Base-by-base conservation (phyloP, 139 green algal genomes). In the Chlamydomonas asymmetrica region DNA sequence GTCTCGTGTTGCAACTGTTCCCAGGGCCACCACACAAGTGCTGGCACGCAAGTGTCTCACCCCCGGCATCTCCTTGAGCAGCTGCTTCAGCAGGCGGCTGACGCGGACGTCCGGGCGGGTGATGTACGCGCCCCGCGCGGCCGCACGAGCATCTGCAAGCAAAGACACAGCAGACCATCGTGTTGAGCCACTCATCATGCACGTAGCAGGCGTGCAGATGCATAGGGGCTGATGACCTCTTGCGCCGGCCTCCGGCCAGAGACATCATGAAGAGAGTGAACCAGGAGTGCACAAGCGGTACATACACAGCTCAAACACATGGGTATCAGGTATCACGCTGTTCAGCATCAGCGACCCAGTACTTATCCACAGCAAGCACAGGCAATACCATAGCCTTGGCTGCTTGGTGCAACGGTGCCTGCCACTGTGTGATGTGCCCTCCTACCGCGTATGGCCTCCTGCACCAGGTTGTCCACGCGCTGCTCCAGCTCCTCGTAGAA, bases 81-180 rank as follows among this genome's bases (percentile, higher is more conserved):
- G 74, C 25, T 35, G 56, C 74, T 87, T 88, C 9, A 91, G 78
- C 59, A 89, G 59, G 32, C 87, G 78, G 27, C 59, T 80, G 23
- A 88, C 78, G 54, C 84, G 85, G 77, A 89, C 88, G 87, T 90
- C 81, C 27, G 84, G 81, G 56, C 83, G 82, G 0, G 87, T 88
- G 27, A 91, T 50, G 32, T 82, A 85, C 22, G 72, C 68, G 45
- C 66, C 68, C n/a, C n/a, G n/a, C n/a, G n/a, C n/a, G n/a, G 79
- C 70, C 37, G 73, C 64, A 4, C 87, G 78, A 1, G 81, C 82
- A 52, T 85, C 86, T 91, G 86, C 45, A 54, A 31, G 2, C 2
- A 69, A n/a, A 29, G 59, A 20, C 18, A 22, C 59, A 41, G n/a
- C 59, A 35, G 59, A 66, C 59, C 49, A 60, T 60, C n/a, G n/a